phyloP scores from a whole-genome alignment of 1,284 basidiomycete genomes.

The Ustilago cynodontis region DNA sequence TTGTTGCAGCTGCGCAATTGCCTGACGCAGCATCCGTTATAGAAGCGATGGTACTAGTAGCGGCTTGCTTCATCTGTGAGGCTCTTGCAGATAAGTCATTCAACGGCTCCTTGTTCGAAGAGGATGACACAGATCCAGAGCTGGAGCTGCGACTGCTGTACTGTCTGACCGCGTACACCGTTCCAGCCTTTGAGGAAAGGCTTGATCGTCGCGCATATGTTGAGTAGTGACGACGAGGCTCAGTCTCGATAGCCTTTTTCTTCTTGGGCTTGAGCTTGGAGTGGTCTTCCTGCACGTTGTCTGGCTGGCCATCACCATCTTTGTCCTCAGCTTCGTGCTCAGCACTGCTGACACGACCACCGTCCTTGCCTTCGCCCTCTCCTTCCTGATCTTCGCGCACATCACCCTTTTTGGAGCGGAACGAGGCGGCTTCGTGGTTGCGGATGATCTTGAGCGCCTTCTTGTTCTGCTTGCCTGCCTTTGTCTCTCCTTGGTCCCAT shows the following conservation, averaged over 20 bases:
- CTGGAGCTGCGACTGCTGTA: conserved; percentile 19
- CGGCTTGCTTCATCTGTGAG: background rate
- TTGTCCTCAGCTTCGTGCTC: conserved; percentile 50
- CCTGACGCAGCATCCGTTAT: background rate
- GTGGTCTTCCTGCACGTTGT: conserved; percentile 37
- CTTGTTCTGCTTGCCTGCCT: conserved; percentile 55
- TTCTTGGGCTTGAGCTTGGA: conserved; percentile 41
- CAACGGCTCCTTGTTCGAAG: background rate
- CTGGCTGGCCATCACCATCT: conserved; percentile 53
- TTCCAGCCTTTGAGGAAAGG: background rate
- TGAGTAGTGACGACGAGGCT: conserved; percentile 26
- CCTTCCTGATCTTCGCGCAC: conserved; percentile 22
- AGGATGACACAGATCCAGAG: background rate
- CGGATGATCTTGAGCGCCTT: conserved; percentile 61
- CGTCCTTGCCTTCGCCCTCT: conserved; percentile 26
- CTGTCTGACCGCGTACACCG: background rate
- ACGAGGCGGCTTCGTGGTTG: conserved; percentile 42
- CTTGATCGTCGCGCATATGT: conserved; percentile 11
- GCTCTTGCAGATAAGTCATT: background rate
- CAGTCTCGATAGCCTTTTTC: conserved; percentile 30
- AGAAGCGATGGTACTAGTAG: background rate
- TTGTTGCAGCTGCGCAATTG: background rate
- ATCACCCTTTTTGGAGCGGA: conserved; percentile 20
- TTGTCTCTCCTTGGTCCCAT: conserved; percentile 62
- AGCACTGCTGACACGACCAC: background rate